Evolutionary conservation across 352 stramenopile genomes (phyloP).

Genomic region (Globisporangium polare): DNA sequence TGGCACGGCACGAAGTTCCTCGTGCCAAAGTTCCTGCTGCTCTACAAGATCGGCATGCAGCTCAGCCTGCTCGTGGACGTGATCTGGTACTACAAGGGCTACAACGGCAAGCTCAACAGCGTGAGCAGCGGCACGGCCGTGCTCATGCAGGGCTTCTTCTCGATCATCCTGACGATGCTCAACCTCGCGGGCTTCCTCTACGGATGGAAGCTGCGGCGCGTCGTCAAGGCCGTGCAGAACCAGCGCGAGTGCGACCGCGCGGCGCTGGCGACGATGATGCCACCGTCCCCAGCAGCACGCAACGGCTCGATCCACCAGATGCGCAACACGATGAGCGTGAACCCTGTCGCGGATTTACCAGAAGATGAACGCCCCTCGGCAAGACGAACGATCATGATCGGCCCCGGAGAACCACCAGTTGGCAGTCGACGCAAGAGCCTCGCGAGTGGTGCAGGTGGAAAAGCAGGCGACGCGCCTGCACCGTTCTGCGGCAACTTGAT

Average conservation of each 20-base stretch:
- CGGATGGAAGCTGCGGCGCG: conserved; percentile 84
- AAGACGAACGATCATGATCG: conserved; percentile 46
- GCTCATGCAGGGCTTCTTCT: conserved; percentile 87
- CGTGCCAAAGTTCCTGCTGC: conserved; percentile 77
- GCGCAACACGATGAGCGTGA: conserved; percentile 55
- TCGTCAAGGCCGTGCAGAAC: conserved; percentile 82
- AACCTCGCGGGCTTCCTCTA: conserved; percentile 80
- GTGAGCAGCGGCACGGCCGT: conserved; percentile 76
- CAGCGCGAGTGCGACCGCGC: conserved; percentile 78
- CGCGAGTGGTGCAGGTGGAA: conserved; percentile 5
- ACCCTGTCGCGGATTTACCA: conserved; percentile 40
- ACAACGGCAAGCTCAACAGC: conserved; percentile 78
- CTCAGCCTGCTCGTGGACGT: conserved; percentile 79
- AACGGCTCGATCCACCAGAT: conserved; percentile 40
- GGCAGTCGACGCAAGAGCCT: conserved; percentile 25
- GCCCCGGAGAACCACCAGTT: conserved; percentile 18
- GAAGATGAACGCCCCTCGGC: conserved; percentile 30
- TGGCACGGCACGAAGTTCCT: conserved; percentile 89
- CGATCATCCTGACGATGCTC: conserved; percentile 69
- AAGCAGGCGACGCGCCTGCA: conserved; percentile 21
- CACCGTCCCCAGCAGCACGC: conserved; percentile 29
- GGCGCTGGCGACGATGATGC: conserved; percentile 75
- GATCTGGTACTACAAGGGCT: conserved; percentile 84
- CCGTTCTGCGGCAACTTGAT: conserved; percentile 78
- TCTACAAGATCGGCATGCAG: conserved; percentile 90